Percentiles rank a stretch among this genome's conserved stretches.
These are phyloP conservation scores for Aspergillus sp. DNA, from an alignment of 2,329 filamentous ascomycete genomes.

Conservation along the genomic window DNA sequence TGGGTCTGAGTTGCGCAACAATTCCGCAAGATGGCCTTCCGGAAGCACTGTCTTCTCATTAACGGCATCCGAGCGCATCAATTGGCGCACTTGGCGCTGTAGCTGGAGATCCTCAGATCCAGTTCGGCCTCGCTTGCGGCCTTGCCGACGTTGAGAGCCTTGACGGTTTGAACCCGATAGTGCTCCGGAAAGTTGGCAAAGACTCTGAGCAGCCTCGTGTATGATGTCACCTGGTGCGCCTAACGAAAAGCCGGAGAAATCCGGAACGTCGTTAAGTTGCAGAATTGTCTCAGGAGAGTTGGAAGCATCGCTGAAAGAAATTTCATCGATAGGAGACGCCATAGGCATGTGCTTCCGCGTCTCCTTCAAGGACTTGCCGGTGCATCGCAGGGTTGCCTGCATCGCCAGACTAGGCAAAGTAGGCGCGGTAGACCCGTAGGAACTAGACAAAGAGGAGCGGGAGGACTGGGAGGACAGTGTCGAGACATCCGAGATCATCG, in stretches of 20 bases:
- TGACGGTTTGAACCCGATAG: conserved; percentile 28
- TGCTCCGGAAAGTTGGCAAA: conserved; percentile 45
- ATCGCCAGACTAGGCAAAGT: conserved; percentile 42
- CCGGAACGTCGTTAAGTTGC: conserved; percentile 33
- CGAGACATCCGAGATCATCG: conserved; percentile 65
- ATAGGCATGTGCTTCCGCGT: conserved; percentile 41
- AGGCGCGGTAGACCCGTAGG: conserved; percentile 37
- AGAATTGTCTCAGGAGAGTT: conserved; percentile 41
- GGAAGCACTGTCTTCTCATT: conserved; percentile 34
- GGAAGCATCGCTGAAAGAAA: conserved; percentile 37
- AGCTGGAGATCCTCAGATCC: conserved; percentile 44
- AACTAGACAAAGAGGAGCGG: conserved; percentile 55
- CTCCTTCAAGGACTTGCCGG: conserved; percentile 44
- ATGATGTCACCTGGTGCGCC: conserved; percentile 35
- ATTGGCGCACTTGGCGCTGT: conserved; percentile 44
- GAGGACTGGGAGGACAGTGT: conserved; percentile 58
- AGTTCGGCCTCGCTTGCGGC: conserved; percentile 47
- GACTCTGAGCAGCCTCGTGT: conserved; percentile 46
- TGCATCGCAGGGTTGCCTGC: conserved; percentile 46
- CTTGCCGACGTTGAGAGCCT: conserved; percentile 29
- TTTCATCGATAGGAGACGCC: conserved; percentile 45
- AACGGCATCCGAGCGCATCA: conserved; percentile 37
- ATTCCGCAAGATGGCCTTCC: conserved; percentile 37
- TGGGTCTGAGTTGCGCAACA: conserved; percentile 36
- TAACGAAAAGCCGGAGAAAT: conserved; percentile 42